Conservation (phyloP, 148 eudicot genomes). For the Diospyros kaki region DNA sequence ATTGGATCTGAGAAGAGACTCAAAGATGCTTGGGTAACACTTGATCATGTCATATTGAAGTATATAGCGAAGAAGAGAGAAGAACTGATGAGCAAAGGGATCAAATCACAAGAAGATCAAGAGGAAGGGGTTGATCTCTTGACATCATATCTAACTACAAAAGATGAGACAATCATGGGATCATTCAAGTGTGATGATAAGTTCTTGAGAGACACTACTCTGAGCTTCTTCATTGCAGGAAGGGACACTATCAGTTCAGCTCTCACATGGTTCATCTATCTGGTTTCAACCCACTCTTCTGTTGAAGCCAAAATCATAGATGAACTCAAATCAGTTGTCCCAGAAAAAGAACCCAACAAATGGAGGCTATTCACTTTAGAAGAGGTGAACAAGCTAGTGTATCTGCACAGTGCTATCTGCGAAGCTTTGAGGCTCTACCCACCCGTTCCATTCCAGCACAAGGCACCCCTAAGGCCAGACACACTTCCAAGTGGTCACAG, state of each 20-base stretch:
- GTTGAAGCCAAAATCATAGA: conserved; percentile 10
- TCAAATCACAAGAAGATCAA: conserved; percentile 1
- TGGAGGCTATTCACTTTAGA: background rate
- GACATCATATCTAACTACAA: conserved; percentile 26
- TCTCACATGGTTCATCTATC: conserved; percentile 16
- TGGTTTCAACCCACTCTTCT: background rate
- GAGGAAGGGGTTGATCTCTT: conserved; percentile 24
- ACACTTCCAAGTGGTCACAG: conserved; percentile 14
- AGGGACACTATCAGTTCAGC: conserved; percentile 9
- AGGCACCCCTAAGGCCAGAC: background rate
- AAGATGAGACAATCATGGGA: conserved; percentile 4
- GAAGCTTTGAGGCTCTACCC: conserved; percentile 17
- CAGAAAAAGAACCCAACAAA: background rate
- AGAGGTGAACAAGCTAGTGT: conserved; percentile 8
- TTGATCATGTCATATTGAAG: conserved; percentile 34
- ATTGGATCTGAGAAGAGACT: conserved; percentile 40
- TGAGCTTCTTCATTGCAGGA: conserved; percentile 8
- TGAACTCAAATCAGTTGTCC: background rate
- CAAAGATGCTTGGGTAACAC: conserved; percentile 29
- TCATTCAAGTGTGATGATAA: conserved; percentile 22
- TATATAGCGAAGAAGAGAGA: conserved; percentile 25
- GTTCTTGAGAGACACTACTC: conserved; percentile 21
- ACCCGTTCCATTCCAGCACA: conserved; percentile 10
- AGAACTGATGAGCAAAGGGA: conserved; percentile 15
- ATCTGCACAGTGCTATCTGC: conserved; percentile 14